These are phyloP conservation scores for Diophrys appendiculata DNA, from an alignment of 73 alveolate species.

Conservation along the genomic window DNA sequence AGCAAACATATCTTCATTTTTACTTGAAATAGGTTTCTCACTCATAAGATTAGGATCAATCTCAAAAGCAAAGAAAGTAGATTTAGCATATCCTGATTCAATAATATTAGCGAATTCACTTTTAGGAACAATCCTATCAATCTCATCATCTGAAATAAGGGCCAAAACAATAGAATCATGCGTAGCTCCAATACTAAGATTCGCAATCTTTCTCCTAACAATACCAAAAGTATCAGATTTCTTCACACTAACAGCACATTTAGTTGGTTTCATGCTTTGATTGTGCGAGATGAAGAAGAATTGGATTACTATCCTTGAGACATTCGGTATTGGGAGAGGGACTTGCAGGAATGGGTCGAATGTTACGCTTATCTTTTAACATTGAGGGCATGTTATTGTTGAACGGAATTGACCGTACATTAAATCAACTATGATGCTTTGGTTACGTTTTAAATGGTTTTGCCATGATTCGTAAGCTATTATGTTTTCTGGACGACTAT, in stretches of 20 bases:
- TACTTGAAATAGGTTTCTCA: slow-evolving; percentile 5
- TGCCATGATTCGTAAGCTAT: slow-evolving; percentile 89
- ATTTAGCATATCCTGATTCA: slow-evolving; percentile 7
- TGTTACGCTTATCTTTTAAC: slow-evolving; percentile 81
- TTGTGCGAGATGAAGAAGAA: slow-evolving; percentile 33
- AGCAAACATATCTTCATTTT: slow-evolving; percentile 1
- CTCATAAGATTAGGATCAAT: slow-evolving; percentile 40
- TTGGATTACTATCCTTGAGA: not conserved
- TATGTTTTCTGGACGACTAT: slow-evolving; percentile 79
- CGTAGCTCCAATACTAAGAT: slow-evolving; percentile 26
- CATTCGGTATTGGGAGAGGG: slow-evolving; percentile 90
- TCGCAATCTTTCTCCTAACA: slow-evolving; percentile 34
- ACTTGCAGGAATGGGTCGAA: slow-evolving; percentile 95
- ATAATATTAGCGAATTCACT: slow-evolving; percentile 5
- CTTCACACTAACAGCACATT: slow-evolving; percentile 13
- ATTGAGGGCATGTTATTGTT: slow-evolving; percentile 88
- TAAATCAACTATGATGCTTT: slow-evolving; percentile 90
- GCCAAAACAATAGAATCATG: slow-evolving; percentile 48
- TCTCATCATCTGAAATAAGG: slow-evolving; percentile 21
- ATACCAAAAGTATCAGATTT: slow-evolving; percentile 27
- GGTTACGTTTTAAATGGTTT: slow-evolving; percentile 86
- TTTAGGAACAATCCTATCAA: slow-evolving; percentile 19
- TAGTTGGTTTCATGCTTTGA: slow-evolving; percentile 2
- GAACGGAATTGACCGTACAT: slow-evolving; percentile 95
- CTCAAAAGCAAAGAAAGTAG: slow-evolving; percentile 50